Evolutionary conservation across 2,329 filamentous ascomycete species (phyloP), one percentile per base, ranked within the genome.

Genomic region (Atkinsonella texensis): DNA sequence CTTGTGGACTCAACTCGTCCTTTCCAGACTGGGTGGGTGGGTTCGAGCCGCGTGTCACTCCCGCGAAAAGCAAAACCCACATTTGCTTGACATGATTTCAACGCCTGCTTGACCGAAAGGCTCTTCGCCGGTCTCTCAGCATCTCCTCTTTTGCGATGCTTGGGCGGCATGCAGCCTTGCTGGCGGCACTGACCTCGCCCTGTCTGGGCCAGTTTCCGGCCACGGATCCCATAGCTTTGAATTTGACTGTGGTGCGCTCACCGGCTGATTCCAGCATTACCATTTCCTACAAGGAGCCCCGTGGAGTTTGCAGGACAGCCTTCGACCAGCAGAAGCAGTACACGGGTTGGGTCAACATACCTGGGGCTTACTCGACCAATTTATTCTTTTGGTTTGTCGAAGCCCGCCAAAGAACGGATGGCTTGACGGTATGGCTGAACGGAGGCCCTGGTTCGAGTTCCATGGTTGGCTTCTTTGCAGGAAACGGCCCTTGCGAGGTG

Each of bases 311-410:
- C 64, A 75, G 71, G 46, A 87, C 84, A 1, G 78, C 77, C 8
- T 85, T 85, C 59, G 62, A 72, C 44, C 72, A 70, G 1, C 84
- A 88, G 64, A 76, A 81, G 63, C 84, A 87, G 63, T 85, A 83
- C 61, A 79, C 81, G 4, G 84, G 84, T 60, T 87, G 85, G 75
- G 79, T 87, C 52, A 74, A 68, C 50, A 66, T 87, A 5, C 79
- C 81, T 5, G 81, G 73, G 44, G 65, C 69, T 31, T 78, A 73
- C 57, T 66, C 73, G 17, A 74, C 74, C 43, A 79, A 74, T 56
- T 57, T 74, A 4, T 76, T 75, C 62, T 76, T 75, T 58, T 76
- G 72, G 73, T 75, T 74, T 54, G 69, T 76, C 46, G 70, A 68
- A 48, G 71, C 70, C 15, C 70, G 72, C 23, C 61, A 72, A 52